phyloP scores from a whole-genome alignment of 805 yeast species.

The Yueomyces sp. region DNA sequence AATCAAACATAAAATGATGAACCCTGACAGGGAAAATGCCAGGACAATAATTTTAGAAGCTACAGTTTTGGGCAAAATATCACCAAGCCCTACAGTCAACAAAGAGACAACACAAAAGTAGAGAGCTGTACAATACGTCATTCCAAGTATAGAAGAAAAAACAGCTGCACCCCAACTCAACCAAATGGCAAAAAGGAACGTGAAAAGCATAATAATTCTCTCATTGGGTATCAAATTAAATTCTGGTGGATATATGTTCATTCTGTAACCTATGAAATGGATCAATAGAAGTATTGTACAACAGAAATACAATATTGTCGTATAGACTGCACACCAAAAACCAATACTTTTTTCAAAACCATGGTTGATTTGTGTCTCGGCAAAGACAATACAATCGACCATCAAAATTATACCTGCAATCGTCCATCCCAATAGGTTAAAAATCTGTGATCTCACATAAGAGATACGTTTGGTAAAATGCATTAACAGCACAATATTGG shows the following conservation, averaged over 20 bases:
- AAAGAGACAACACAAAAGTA: slow-evolving; percentile 64
- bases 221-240: slow-evolving; percentile 58
- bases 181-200: slow-evolving; percentile 56
- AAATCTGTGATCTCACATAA: slow-evolving; percentile 47
- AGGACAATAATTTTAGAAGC: slow-evolving; percentile 47
- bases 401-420: slow-evolving; percentile 42
- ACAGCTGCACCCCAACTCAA: slow-evolving; percentile 55
- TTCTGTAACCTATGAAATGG: slow-evolving; percentile 49
- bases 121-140: slow-evolving; percentile 51
- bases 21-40: slow-evolving; percentile 55
- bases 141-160: slow-evolving; percentile 32
- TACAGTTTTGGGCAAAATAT: slow-evolving; percentile 39
- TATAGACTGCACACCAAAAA: slow-evolving; percentile 65
- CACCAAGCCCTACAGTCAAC: slow-evolving; percentile 75
- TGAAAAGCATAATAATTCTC: slow-evolving; percentile 60
- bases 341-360: slow-evolving; percentile 37
- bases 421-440: slow-evolving; percentile 54
- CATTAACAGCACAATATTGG: slow-evolving; percentile 55
- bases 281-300: slow-evolving; percentile 40
- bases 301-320: slow-evolving; percentile 44
- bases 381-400: slow-evolving; percentile 23
- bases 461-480: slow-evolving; percentile 50
- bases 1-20: slow-evolving; percentile 60
- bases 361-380: slow-evolving; percentile 9
- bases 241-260: slow-evolving; percentile 51